Evolutionary conservation across 495 filamentous ascomycete genomes (phyloP), one percentile per base, ranked within the genome.

Genomic region (Penicillium cataractarum): DNA sequence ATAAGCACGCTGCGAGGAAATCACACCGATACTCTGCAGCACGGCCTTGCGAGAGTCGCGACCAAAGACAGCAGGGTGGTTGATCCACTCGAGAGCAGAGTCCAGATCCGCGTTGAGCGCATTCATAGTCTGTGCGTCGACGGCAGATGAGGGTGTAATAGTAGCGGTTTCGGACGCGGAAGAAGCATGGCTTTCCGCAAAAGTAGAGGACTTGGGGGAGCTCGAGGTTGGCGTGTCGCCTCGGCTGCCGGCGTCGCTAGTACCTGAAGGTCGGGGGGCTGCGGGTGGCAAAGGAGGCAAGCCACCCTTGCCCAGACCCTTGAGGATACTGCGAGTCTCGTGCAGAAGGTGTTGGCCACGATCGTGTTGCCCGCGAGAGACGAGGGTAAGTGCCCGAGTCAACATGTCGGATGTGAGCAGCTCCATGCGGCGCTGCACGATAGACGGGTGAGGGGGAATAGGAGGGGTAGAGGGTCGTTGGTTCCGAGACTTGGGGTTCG

Each of bases 351-450:
- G 95, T 66, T 95, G 89, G 1, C 94, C 95, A 32, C 93, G 91
- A 62, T 99, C 95, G 69, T 97, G 90, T 71, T 97, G 93, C 21
- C 92, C 91, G 26, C 93, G 86, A 50, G 92, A 92, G 22, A 97
- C 92, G 6, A 99, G 86, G 0, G 92, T 97, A 53, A 99, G 79
- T 4, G 96, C 92, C 42, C 95, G 84, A 10, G 92, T 97, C 58
- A 99, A 81, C 95, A 99, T 99, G 74, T 99, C 95, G 4, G 96
- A 98, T 1, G 96, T 97, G 29, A 99, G 84, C 4, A 99, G 81
- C 76, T 99, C 95, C 95, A 99, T 99, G 46, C 95, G 89, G 39
- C 95, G 87, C 75, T 99, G 95, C 9, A 99, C 96, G 57, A 99
- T 92, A 55, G 90, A 90, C 4, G 95, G 95, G 65, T 97, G 95